These are phyloP conservation scores for Chaetomiaceae sp. DNA, from an alignment of 2,329 filamentous ascomycete species.

Conservation along the genomic window DNA sequence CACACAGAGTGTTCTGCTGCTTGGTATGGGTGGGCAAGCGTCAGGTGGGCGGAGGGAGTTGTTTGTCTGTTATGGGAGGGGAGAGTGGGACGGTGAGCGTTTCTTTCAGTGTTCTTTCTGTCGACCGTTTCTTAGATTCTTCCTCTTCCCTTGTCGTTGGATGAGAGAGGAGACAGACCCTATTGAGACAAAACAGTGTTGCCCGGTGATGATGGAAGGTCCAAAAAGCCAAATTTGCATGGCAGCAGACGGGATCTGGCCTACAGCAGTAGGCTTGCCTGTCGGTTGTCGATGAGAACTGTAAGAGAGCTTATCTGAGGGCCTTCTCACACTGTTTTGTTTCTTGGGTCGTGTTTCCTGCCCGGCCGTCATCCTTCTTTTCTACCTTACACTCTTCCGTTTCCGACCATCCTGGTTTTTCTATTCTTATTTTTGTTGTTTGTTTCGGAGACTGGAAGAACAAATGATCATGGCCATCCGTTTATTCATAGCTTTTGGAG, in stretches of 20 bases:
- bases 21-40: background rate
- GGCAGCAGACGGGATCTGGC: slow-evolving; percentile 30
- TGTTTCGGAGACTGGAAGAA: too few species aligned
- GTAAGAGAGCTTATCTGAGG: slow-evolving; percentile 42
- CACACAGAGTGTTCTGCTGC: background rate
- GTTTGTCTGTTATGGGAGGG: background rate
- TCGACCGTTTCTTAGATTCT: too few species aligned
- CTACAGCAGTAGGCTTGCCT: slow-evolving; percentile 9
- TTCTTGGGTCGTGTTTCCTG: slow-evolving; percentile 7
- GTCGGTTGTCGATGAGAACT: slow-evolving; percentile 38
- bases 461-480: background rate
- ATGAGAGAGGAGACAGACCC: background rate
- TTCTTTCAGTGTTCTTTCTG: too few species aligned
- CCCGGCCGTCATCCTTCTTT: too few species aligned
- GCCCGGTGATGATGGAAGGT: slow-evolving; percentile 36
- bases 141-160: too few species aligned
- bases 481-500: slow-evolving; percentile 6
- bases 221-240: slow-evolving; percentile 43
- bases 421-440: too few species aligned
- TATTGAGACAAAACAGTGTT: slow-evolving; percentile 13
- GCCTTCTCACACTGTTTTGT: slow-evolving; percentile 21
- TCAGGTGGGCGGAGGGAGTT: background rate
- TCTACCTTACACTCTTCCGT: background rate
- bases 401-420: too few species aligned
- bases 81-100: too few species aligned